phyloP scores from a whole-genome alignment of 2,329 filamentous ascomycete species.

The Cordyceps pruinosa region DNA sequence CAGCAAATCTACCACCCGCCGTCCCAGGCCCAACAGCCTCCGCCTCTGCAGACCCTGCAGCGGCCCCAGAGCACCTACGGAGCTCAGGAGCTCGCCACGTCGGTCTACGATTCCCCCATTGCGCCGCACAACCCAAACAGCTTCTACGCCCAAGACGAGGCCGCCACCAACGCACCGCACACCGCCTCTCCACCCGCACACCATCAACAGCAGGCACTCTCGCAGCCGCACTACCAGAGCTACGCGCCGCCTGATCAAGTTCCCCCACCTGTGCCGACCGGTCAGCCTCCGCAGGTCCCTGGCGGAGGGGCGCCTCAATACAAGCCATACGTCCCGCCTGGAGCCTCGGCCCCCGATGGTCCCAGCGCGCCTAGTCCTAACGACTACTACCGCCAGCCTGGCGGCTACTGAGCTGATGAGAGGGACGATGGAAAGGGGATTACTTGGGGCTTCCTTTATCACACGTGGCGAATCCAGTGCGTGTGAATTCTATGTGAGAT shows the following conservation, averaged over 20 bases:
- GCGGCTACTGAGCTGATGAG: slow-evolving; percentile 22
- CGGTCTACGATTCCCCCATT: slow-evolving; percentile 68
- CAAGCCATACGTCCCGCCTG: slow-evolving; percentile 52
- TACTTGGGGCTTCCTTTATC: background rate
- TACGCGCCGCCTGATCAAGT: slow-evolving; percentile 33
- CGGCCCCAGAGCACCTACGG: slow-evolving; percentile 63
- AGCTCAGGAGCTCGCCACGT: slow-evolving; percentile 71
- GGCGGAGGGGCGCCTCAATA: slow-evolving; percentile 39
- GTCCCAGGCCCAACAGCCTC: slow-evolving; percentile 45
- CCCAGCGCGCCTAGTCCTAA: slow-evolving; percentile 45
- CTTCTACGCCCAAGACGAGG: slow-evolving; percentile 39
- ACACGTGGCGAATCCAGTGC: background rate
- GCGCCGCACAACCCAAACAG: slow-evolving; percentile 43
- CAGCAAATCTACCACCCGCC: slow-evolving; percentile 28
- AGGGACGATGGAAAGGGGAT: background rate
- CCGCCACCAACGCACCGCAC: slow-evolving; percentile 23
- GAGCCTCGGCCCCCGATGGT: slow-evolving; percentile 25
- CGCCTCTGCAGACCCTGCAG: slow-evolving; percentile 36
- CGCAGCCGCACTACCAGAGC: slow-evolving; percentile 34
- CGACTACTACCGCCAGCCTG: slow-evolving; percentile 49
- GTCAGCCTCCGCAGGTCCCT: slow-evolving; percentile 25
- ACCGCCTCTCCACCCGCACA: slow-evolving; percentile 23
- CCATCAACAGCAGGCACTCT: slow-evolving; percentile 22
- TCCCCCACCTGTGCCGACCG: slow-evolving; percentile 36
- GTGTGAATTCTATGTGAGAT: background rate